phyloP scores from a whole-genome alignment of 345 rosid species.

The Balakata baccata region DNA sequence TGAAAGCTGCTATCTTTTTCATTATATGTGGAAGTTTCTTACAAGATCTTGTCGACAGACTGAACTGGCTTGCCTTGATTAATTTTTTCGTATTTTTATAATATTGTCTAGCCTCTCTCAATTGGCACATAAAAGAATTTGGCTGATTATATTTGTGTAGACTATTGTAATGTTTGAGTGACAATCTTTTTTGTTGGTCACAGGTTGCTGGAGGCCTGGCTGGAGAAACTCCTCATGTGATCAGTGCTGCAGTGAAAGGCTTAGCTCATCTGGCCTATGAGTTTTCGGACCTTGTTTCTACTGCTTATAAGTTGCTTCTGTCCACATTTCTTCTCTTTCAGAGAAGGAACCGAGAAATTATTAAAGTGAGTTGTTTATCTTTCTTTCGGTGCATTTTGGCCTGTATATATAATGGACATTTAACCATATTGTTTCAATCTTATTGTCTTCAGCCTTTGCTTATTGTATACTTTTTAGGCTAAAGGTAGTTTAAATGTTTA shows the following conservation, averaged over 20 bases:
- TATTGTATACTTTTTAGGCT: neutral
- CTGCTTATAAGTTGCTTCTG: slow-evolving; percentile 74
- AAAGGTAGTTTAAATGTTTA: slow-evolving; percentile 5
- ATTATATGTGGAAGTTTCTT: neutral
- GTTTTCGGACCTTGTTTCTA: slow-evolving; percentile 82
- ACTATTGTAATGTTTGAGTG: neutral
- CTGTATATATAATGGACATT: slow-evolving; percentile 39
- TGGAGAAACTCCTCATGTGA: slow-evolving; percentile 90
- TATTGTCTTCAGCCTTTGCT: neutral
- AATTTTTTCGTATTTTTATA: neutral
- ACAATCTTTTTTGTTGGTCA: slow-evolving; percentile 11
- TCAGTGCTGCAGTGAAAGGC: slow-evolving; percentile 96
- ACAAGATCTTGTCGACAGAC: neutral
- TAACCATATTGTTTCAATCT: neutral
- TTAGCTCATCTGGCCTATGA: slow-evolving; percentile 91
- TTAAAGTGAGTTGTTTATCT: slow-evolving; percentile 50
- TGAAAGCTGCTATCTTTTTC: slow-evolving; percentile 6
- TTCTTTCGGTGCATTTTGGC: slow-evolving; percentile 34
- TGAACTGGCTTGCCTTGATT: neutral
- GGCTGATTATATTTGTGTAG: neutral
- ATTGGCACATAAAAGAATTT: too few species aligned
- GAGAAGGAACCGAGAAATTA: slow-evolving; percentile 82
- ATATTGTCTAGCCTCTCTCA: neutral
- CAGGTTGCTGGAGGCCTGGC: slow-evolving; percentile 96
- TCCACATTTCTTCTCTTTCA: slow-evolving; percentile 80